phyloP scores from a whole-genome alignment of 805 yeast species.

The Ogataea minuta region DNA sequence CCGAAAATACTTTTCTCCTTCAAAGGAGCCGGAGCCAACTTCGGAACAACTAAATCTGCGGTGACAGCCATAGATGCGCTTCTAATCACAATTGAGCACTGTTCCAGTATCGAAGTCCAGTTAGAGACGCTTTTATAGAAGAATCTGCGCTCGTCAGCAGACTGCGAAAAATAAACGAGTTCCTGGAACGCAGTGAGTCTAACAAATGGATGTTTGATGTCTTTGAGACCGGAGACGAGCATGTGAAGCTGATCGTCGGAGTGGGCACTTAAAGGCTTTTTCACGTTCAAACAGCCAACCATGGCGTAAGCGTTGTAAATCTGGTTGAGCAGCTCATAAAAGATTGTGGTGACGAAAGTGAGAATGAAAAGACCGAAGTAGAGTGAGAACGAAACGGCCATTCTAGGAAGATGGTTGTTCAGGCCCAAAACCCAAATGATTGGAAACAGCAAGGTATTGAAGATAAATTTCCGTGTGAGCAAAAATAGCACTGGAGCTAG shows the following conservation, averaged over 20 bases:
- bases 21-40: background rate
- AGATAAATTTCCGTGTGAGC: conserved; percentile 41
- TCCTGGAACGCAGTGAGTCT: conserved; percentile 75
- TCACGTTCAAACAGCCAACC: conserved; percentile 70
- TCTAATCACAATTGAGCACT: conserved; percentile 55
- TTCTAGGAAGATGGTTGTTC: conserved; percentile 42
- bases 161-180: conserved; percentile 59
- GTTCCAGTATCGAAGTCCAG: conserved; percentile 62
- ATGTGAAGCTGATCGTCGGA: conserved; percentile 64
- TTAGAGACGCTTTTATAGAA: conserved; percentile 46
- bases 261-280: conserved; percentile 56
- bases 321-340: conserved; percentile 57
- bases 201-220: conserved; percentile 44
- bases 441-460: conserved; percentile 36
- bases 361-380: conserved; percentile 32
- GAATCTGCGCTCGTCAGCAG: conserved; percentile 45
- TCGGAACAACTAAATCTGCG: conserved; percentile 20
- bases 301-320: conserved; percentile 64
- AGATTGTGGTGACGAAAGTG: conserved; percentile 37
- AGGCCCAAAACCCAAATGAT: conserved; percentile 34
- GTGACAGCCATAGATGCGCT: conserved; percentile 31
- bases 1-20: conserved; percentile 25
- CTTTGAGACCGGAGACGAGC: conserved; percentile 59
- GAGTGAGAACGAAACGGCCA: conserved; percentile 33
- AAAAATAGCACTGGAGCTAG: conserved; percentile 40